Percentiles rank a stretch among this genome's conserved stretches.
These are phyloP conservation scores for Kuraishia piskuri DNA, from an alignment of 805 yeast species.

Conservation along the genomic window DNA sequence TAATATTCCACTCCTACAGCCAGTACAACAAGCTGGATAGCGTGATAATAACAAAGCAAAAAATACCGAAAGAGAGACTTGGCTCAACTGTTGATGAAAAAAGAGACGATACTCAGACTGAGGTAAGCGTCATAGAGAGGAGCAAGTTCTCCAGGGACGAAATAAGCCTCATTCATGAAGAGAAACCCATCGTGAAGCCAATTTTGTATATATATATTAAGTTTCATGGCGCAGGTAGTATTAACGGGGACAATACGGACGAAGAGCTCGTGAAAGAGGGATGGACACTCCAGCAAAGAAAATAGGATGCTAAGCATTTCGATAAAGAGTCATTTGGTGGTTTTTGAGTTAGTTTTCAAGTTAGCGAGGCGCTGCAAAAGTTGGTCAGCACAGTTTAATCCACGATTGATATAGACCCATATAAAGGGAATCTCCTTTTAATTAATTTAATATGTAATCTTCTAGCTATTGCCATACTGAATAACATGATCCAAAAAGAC, in stretches of 20 bases:
- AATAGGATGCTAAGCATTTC: background rate
- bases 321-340: too few species aligned
- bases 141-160: background rate
- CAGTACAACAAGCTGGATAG: slow-evolving; percentile 5
- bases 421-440: background rate
- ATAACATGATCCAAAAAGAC: background rate
- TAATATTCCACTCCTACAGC: slow-evolving; percentile 1
- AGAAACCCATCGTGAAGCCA: background rate
- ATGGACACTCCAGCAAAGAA: background rate
- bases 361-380: too few species aligned
- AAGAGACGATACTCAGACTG: background rate
- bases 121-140: background rate
- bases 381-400: too few species aligned
- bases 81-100: background rate
- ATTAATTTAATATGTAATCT: background rate
- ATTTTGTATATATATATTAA: background rate
- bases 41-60: background rate
- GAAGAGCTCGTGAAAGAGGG: background rate
- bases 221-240: background rate
- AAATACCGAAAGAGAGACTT: background rate
- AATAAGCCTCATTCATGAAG: background rate
- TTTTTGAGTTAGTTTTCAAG: too few species aligned
- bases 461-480: background rate
- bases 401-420: background rate
- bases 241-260: background rate